phyloP scores from a whole-genome alignment of 2,329 filamentous ascomycete species.

The Sporothrix humicola region DNA sequence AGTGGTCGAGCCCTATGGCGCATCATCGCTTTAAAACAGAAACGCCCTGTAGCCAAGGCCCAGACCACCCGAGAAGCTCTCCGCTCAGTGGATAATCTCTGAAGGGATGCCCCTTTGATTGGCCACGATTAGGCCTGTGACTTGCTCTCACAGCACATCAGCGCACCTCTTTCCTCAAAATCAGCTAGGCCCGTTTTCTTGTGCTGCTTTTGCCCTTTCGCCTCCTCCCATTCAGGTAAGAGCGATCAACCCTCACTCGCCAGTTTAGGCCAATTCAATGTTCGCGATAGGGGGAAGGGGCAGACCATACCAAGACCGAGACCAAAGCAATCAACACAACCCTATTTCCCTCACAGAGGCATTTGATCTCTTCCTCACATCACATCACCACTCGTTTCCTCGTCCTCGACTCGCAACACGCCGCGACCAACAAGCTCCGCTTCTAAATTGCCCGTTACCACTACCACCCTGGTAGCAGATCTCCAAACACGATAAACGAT shows the following conservation, averaged over 20 bases:
- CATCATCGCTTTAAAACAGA: neutral
- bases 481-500: conserved; percentile 11
- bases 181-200: conserved; percentile 5
- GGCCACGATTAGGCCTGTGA: neutral
- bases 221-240: conserved; percentile 13
- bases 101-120: conserved; percentile 3
- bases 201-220: neutral
- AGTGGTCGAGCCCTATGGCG: conserved; percentile 20
- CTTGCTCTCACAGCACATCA: neutral
- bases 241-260: conserved; percentile 4
- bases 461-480: conserved; percentile 6
- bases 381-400: neutral
- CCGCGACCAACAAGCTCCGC: neutral
- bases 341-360: neutral
- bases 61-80: neutral
- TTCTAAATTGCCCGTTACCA: neutral
- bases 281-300: conserved; percentile 33
- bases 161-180: neutral
- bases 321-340: conserved; percentile 4
- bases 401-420: neutral
- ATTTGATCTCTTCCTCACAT: neutral
- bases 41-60: neutral
- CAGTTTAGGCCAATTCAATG: conserved; percentile 14
- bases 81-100: conserved; percentile 15
- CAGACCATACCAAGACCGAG: neutral